Percentiles rank a stretch among this genome's conserved stretches.
phyloP scores from a whole-genome alignment of 2,329 filamentous ascomycete species.

The Magnaporthiopsis incrustans region DNA sequence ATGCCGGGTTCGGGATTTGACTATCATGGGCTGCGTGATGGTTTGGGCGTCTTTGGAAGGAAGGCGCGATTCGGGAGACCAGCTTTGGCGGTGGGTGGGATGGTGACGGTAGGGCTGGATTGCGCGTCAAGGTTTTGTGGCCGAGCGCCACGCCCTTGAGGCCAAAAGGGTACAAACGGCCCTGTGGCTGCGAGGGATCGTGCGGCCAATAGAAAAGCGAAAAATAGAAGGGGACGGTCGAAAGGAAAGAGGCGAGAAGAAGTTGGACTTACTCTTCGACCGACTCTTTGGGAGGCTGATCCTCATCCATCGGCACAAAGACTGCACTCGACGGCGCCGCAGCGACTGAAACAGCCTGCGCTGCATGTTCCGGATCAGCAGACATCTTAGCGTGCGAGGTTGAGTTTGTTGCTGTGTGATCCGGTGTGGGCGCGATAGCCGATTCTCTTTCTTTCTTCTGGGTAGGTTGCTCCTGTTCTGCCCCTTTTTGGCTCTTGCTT shows the following conservation, averaged over 20 bases:
- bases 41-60: neutral
- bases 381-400: neutral
- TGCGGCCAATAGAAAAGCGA: neutral
- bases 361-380: neutral
- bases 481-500: too few species aligned
- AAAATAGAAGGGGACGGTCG: conserved; percentile 7
- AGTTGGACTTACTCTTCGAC: neutral
- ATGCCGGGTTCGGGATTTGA: neutral
- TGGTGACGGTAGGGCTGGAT: neutral
- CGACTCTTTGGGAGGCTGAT: neutral
- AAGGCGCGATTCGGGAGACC: neutral
- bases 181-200: neutral
- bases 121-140: neutral
- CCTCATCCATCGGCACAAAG: conserved; percentile 1
- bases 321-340: neutral
- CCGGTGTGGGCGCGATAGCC: neutral
- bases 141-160: neutral
- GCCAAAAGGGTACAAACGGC: neutral
- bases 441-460: neutral
- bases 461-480: neutral
- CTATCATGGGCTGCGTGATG: neutral
- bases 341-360: neutral
- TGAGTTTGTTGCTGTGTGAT: neutral
- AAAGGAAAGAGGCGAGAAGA: conserved; percentile 10
- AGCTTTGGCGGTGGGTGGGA: neutral